phyloP scores from a whole-genome alignment of 1,139 yeast genomes.

The Geotrichum australiense region DNA sequence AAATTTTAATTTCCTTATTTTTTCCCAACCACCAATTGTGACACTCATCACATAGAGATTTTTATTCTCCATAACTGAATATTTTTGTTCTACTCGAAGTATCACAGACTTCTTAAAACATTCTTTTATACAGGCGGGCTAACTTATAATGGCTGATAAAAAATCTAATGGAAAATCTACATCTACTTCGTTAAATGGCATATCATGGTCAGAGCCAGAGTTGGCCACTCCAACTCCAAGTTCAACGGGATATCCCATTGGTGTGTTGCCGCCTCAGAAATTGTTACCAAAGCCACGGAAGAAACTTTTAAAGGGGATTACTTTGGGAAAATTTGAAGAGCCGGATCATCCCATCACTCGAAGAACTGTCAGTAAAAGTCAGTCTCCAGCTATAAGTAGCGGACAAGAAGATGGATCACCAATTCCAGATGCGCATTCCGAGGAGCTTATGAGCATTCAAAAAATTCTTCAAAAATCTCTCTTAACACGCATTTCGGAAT shows the following conservation, averaged over 20 bases:
- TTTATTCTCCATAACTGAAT: too few species aligned
- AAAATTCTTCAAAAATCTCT: constrained; percentile 23
- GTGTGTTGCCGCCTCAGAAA: constrained; percentile 51
- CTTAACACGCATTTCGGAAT: constrained; percentile 36
- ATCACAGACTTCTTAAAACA: too few species aligned
- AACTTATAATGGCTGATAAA: too few species aligned
- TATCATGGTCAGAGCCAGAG: constrained; percentile 52
- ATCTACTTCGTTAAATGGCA: too few species aligned
- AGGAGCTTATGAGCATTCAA: neutral
- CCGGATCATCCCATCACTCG: constrained; percentile 1
- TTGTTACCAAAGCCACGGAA: constrained; percentile 37
- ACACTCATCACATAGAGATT: too few species aligned
- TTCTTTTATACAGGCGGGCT: too few species aligned
- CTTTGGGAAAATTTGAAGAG: constrained; percentile 10
- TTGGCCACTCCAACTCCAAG: constrained; percentile 42
- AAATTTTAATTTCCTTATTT: too few species aligned
- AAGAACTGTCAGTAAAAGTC: constrained; percentile 8
- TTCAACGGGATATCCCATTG: constrained; percentile 63
- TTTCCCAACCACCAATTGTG: too few species aligned
- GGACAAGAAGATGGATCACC: constrained; percentile 8
- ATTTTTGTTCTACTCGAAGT: too few species aligned
- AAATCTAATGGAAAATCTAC: too few species aligned
- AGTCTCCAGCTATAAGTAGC: constrained; percentile 7
- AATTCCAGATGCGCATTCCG: constrained; percentile 7
- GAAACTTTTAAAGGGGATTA: constrained; percentile 8